Percentiles rank a stretch among this genome's conserved stretches.
These are phyloP conservation scores for Penicillium italicum DNA, from an alignment of 2,329 filamentous ascomycete species.

Conservation along the genomic window DNA sequence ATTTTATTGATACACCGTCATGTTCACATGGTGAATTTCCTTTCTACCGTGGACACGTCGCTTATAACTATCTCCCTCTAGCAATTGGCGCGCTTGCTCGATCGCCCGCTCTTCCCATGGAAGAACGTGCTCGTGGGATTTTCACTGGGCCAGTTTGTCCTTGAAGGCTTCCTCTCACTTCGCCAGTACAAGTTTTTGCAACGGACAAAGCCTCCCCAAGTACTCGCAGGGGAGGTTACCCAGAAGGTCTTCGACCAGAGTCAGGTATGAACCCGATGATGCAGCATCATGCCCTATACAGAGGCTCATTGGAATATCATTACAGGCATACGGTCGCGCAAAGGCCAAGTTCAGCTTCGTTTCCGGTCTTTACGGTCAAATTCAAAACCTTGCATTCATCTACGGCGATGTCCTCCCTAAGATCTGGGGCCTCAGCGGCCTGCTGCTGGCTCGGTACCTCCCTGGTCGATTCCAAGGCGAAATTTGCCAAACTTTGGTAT, in stretches of 20 bases:
- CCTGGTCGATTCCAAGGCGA: slow-evolving; percentile 81
- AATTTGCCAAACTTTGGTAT: slow-evolving; percentile 88
- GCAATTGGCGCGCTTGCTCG: slow-evolving; percentile 77
- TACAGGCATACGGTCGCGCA: slow-evolving; percentile 81
- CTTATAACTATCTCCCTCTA: slow-evolving; percentile 25
- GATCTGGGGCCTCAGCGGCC: slow-evolving; percentile 79
- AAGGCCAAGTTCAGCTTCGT: slow-evolving; percentile 88
- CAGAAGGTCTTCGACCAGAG: slow-evolving; percentile 91
- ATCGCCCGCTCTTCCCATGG: slow-evolving; percentile 93
- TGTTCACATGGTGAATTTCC: slow-evolving; percentile 5
- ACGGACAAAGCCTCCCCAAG: slow-evolving; percentile 74
- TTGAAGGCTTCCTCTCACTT: slow-evolving; percentile 84
- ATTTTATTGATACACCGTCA: background rate
- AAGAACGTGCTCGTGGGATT: slow-evolving; percentile 95
- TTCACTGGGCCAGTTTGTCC: slow-evolving; percentile 82
- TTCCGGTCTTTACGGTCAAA: slow-evolving; percentile 75
- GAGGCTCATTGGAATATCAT: background rate
- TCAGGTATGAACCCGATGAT: slow-evolving; percentile 53
- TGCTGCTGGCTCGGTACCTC: slow-evolving; percentile 68
- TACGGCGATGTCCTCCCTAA: slow-evolving; percentile 87
- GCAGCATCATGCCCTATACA: background rate
- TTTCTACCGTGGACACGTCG: slow-evolving; percentile 15
- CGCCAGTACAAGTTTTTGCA: slow-evolving; percentile 88
- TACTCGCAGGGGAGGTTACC: slow-evolving; percentile 82
- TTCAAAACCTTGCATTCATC: slow-evolving; percentile 85